Evolutionary conservation across 1,284 basidiomycete species (phyloP).

Genomic region (Phylloporus sp.): DNA sequence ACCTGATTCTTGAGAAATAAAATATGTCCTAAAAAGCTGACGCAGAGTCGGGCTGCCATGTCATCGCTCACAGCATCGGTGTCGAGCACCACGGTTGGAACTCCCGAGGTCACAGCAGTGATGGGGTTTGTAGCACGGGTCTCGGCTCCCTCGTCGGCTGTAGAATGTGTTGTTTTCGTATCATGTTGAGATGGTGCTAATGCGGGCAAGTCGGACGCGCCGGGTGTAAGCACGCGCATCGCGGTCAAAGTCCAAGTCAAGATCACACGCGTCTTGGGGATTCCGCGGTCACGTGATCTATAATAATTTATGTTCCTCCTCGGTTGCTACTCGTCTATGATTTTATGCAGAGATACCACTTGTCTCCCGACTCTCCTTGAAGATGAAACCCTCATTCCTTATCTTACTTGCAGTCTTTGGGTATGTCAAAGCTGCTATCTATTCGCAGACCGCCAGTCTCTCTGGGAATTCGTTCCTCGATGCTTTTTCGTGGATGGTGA

Average conservation of each 20-base stretch:
- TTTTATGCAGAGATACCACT: too few species aligned
- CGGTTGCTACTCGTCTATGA: too few species aligned
- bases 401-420: conserved; percentile 13
- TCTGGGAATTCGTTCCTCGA: conserved; percentile 47
- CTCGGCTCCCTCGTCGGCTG: not conserved
- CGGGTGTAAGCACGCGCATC: conserved; percentile 27
- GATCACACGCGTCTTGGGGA: too few species aligned
- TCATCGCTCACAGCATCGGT: conserved; percentile 53
- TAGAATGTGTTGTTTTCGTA: not conserved
- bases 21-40: conserved; percentile 64
- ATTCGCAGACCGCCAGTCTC: conserved; percentile 42
- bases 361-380: not conserved
- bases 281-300: conserved; percentile 21
- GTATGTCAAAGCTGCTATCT: conserved; percentile 33
- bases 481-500: conserved; percentile 47
- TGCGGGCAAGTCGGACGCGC: not conserved
- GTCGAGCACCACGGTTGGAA: conserved; percentile 54
- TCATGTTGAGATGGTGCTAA: not conserved
- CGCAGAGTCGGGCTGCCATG: conserved; percentile 64
- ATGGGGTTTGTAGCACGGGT: not conserved
- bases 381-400: conserved; percentile 15
- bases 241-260: conserved; percentile 1
- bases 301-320: too few species aligned
- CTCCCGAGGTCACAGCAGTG: conserved; percentile 14
- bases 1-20: conserved; percentile 77